A percentile compares a stretch with the other conserved stretches of the same genome.
Conservation (phyloP, 2,329 filamentous ascomycete species). For the Fonsecaea multimorphosa region DNA sequence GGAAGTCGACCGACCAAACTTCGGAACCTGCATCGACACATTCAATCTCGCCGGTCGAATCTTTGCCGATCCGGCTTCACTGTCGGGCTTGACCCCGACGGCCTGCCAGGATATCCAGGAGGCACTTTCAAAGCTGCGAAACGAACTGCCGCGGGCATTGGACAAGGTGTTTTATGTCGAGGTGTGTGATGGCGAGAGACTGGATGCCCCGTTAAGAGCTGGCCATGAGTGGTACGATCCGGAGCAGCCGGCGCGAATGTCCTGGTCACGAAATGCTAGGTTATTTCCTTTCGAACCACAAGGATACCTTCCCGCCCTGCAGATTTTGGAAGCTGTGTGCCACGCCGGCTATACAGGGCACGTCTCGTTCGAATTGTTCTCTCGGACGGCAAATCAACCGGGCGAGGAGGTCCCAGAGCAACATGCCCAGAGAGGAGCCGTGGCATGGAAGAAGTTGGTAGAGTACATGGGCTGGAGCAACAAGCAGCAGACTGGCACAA, state of each 20-base stretch:
- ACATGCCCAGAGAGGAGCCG: slow-evolving; percentile 33
- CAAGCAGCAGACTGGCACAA: not conserved
- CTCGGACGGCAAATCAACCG: slow-evolving; percentile 34
- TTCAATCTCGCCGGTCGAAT: slow-evolving; percentile 77
- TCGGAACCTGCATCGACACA: slow-evolving; percentile 77
- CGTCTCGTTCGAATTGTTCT: slow-evolving; percentile 40
- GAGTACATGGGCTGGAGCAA: slow-evolving; percentile 34
- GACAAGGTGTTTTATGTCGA: slow-evolving; percentile 77
- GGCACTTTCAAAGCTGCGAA: slow-evolving; percentile 62
- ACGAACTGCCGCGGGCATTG: slow-evolving; percentile 45
- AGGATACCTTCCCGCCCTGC: slow-evolving; percentile 70
- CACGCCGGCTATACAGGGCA: slow-evolving; percentile 63
- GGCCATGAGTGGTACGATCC: slow-evolving; percentile 65
- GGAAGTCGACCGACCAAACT: slow-evolving; percentile 70
- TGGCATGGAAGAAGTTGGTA: slow-evolving; percentile 33
- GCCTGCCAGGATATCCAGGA: slow-evolving; percentile 62
- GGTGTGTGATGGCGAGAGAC: slow-evolving; percentile 73
- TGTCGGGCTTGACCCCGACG: slow-evolving; percentile 58
- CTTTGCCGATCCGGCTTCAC: slow-evolving; percentile 69
- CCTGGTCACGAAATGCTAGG: slow-evolving; percentile 77
- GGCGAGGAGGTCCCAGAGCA: slow-evolving; percentile 29
- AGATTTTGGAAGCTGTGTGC: slow-evolving; percentile 66
- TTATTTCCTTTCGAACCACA: slow-evolving; percentile 69
- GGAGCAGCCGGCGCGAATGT: slow-evolving; percentile 70
- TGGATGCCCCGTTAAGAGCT: slow-evolving; percentile 62